Conservation (phyloP, 2,329 filamentous ascomycete genomes). For the Calonectria multiphialidica region DNA sequence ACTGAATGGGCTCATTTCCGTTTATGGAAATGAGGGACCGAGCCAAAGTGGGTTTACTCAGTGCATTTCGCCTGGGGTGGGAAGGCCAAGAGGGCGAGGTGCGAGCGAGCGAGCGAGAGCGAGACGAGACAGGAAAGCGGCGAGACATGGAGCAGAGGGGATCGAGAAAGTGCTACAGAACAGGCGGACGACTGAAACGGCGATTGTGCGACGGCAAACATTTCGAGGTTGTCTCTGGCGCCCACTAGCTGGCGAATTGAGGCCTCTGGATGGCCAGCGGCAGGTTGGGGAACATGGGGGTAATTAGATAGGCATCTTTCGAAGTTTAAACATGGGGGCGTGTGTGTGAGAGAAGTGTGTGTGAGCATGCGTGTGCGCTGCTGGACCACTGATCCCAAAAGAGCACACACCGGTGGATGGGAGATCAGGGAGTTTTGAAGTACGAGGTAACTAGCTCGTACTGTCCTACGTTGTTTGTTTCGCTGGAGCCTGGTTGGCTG, state of each 20-base stretch:
- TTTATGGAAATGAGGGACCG: slow-evolving; percentile 21
- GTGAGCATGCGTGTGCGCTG: background rate
- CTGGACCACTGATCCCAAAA: background rate
- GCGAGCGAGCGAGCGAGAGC: background rate
- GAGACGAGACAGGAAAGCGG: slow-evolving; percentile 21
- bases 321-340: slow-evolving; percentile 5
- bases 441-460: slow-evolving; percentile 11
- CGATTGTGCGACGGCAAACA: slow-evolving; percentile 42
- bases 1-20: slow-evolving; percentile 19
- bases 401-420: background rate
- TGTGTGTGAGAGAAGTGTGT: background rate
- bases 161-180: slow-evolving; percentile 20
- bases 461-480: slow-evolving; percentile 22
- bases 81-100: background rate
- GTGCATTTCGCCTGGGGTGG: background rate
- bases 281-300: slow-evolving; percentile 1
- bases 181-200: slow-evolving; percentile 32
- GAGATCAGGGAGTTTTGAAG: slow-evolving; percentile 8
- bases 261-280: background rate
- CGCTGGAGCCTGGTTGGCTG: slow-evolving; percentile 2
- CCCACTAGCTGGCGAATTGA: background rate
- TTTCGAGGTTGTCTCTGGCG: slow-evolving; percentile 32
- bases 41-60: background rate
- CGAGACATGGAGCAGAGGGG: background rate
- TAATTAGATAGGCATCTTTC: background rate